phyloP scores from a whole-genome alignment of 495 filamentous ascomycete genomes.

The Penicillium maclennaniae region DNA sequence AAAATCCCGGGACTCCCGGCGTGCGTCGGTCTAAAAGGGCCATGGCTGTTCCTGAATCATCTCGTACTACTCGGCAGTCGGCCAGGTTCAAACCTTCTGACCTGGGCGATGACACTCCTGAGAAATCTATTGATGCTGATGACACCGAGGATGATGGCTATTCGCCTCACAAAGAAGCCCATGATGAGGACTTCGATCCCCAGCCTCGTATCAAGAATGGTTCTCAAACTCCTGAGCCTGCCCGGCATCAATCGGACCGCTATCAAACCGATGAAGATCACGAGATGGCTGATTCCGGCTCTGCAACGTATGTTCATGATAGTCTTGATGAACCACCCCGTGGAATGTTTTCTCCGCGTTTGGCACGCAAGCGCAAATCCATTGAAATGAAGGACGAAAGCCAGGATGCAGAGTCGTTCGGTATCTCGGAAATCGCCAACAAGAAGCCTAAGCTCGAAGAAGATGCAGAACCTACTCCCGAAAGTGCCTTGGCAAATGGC shows the following conservation, averaged over 20 bases:
- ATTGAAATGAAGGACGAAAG: conserved; percentile 24
- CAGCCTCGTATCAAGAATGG: conserved; percentile 6
- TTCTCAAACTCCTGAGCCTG: not conserved
- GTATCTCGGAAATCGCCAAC: conserved; percentile 11
- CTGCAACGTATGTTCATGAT: not conserved
- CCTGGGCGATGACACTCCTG: conserved; percentile 19
- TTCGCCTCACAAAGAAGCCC: not conserved
- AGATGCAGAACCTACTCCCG: conserved; percentile 13
- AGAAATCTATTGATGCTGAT: conserved; percentile 13
- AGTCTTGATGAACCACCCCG: not conserved
- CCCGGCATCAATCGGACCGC: not conserved
- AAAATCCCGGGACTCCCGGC: conserved; percentile 21
- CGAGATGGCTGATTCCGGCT: not conserved
- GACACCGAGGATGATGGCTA: conserved; percentile 12
- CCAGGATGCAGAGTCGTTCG: conserved; percentile 8
- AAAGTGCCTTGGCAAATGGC: conserved; percentile 21
- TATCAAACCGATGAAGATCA: not conserved
- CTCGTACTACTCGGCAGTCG: conserved; percentile 38
- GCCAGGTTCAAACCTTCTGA: conserved; percentile 29
- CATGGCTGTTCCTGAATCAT: conserved; percentile 33
- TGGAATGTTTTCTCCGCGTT: conserved; percentile 12
- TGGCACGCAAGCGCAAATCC: conserved; percentile 32
- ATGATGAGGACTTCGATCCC: conserved; percentile 5
- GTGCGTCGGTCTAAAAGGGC: conserved; percentile 18
- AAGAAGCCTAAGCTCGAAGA: conserved; percentile 36